Conservation (phyloP, 1,139 yeast genomes). For the Candida pseudoviswanathii region DNA sequence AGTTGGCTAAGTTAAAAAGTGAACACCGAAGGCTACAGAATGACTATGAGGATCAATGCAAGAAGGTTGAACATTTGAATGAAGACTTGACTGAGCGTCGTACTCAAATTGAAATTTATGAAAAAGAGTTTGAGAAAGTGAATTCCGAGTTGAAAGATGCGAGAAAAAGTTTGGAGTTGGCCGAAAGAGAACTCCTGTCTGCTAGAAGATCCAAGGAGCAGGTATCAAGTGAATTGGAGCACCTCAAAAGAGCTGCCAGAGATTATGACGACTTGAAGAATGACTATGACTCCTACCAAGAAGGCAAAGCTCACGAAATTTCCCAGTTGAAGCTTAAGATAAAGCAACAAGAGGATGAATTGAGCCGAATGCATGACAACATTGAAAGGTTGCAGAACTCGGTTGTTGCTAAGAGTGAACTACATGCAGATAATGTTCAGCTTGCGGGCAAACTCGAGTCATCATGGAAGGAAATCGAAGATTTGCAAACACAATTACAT, state of each 20-base stretch:
- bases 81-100: background rate
- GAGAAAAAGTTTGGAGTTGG: background rate
- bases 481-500: slow-evolving; percentile 5
- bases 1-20: background rate
- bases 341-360: background rate
- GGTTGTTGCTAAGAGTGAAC: background rate
- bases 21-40: background rate
- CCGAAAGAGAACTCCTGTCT: background rate
- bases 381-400: background rate
- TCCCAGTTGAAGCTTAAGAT: background rate
- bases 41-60: background rate
- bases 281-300: background rate
- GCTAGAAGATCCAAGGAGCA: background rate
- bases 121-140: slow-evolving; percentile 11
- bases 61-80: background rate
- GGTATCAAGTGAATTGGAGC: slow-evolving; percentile 1
- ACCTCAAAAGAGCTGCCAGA: background rate
- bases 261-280: background rate
- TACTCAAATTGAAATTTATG: slow-evolving; percentile 10
- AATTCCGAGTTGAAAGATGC: slow-evolving; percentile 6
- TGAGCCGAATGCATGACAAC: background rate
- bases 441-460: slow-evolving; percentile 2
- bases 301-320: background rate
- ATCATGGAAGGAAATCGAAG: slow-evolving; percentile 4
- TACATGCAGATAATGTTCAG: slow-evolving; percentile 4